Base-by-base conservation (phyloP, 2,329 filamentous ascomycete species). In the Fusarium sp. region DNA sequence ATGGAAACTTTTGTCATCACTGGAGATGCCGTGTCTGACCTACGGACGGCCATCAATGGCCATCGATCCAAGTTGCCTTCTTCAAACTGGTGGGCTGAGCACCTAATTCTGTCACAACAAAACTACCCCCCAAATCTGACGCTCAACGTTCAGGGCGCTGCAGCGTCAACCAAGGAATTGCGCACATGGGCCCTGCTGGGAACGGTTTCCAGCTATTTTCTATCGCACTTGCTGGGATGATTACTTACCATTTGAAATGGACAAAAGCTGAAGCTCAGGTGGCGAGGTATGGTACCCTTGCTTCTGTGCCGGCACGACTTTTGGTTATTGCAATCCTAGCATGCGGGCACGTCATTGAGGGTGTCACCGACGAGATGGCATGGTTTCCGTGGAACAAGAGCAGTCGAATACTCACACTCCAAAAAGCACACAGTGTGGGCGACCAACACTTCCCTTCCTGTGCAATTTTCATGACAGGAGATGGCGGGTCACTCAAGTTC, bases 351-450 rank as follows among this genome's bases (percentile, higher is more conserved):
- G 3, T 62, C 16, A 43, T 66, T 3, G 27, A 66, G 11, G 45
- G 43, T 1, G 35, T 41, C 11, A 66, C 64, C 1, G 25, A 60
- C 3, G 57, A 30, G 10, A 23, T n/a, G 2, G 13, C 48, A 34
- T 34, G 7, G 39, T 30, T 0, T 5, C 6, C 8, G 7, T 20
- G 2, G n/a, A 8, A 9, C 0, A 0, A 8, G 9, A 13, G 41
- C 7, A 2, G 1, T 9, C 32, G 16, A 7, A 39, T 62, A 14
- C 34, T 66, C 4, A 43, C 16, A 4, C 25, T 43, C 11, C 64
- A 66, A 25, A 32, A n/a, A 3, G 57, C 34, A 3, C 45, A 20
- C 4, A 30, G 20, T 16, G 57, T 62, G 3, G 57, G 57, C 3
- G 57, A 62, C 2, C 57, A 54, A 13, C 20, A 37, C 3, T 54